Conservation (phyloP, 306 rosid genomes). For the Lathyrus sativus region DNA sequence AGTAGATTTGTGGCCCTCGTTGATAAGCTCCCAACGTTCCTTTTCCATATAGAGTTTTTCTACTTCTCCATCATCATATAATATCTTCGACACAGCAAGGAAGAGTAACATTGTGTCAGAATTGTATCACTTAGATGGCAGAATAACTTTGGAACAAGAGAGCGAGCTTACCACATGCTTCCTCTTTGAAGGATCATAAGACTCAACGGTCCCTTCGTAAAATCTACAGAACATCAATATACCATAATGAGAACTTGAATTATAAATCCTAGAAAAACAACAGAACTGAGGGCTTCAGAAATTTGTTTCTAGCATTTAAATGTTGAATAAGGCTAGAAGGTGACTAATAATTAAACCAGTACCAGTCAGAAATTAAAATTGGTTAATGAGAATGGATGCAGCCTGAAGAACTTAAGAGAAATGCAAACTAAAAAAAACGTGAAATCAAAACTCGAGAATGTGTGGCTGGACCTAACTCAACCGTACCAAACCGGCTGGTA, state of each 20-base stretch:
- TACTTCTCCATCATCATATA: slow-evolving; percentile 53
- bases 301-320: slow-evolving; percentile 29
- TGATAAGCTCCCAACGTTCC: slow-evolving; percentile 55
- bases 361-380: slow-evolving; percentile 24
- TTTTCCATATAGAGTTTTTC: slow-evolving; percentile 49
- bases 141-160: slow-evolving; percentile 27
- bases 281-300: slow-evolving; percentile 9
- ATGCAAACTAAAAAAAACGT: slow-evolving; percentile 3
- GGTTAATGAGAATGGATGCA: slow-evolving; percentile 28
- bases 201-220: slow-evolving; percentile 82
- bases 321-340: slow-evolving; percentile 8
- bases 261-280: slow-evolving; percentile 24
- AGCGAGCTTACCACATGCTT: slow-evolving; percentile 83
- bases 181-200: slow-evolving; percentile 69
- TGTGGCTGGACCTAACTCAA: too few relatives aligned
- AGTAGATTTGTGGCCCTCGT: slow-evolving; percentile 33
- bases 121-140: slow-evolving; percentile 21
- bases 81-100: slow-evolving; percentile 57
- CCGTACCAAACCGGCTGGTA: too few relatives aligned
- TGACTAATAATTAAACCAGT: slow-evolving; percentile 9
- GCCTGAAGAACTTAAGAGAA: slow-evolving; percentile 12
- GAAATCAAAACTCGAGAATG: neutral
- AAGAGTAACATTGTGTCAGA: slow-evolving; percentile 37
- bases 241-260: slow-evolving; percentile 30
- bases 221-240: slow-evolving; percentile 61